Conservation (phyloP, 495 filamentous ascomycete species). For the Xanthoparmelia taractica region DNA sequence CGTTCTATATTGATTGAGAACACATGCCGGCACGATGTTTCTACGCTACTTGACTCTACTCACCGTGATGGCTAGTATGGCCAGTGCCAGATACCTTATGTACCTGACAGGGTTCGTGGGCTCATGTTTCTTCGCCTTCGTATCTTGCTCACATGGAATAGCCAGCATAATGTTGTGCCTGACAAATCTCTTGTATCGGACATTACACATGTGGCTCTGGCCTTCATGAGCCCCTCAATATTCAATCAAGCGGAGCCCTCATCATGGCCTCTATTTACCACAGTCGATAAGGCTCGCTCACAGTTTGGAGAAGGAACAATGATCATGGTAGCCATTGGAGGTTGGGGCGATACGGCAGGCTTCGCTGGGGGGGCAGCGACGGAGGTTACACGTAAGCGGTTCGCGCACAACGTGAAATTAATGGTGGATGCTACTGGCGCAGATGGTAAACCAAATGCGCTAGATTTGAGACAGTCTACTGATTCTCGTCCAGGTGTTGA, state of each 20-base stretch:
- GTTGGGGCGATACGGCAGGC: constrained; percentile 62
- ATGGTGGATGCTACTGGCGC: constrained; percentile 57
- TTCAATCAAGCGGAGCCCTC: constrained; percentile 50
- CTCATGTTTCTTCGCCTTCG: background rate
- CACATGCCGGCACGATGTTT: background rate
- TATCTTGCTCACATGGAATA: constrained; percentile 20
- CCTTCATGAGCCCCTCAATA: constrained; percentile 52
- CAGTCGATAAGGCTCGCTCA: constrained; percentile 47
- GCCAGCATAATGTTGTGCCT: constrained; percentile 48
- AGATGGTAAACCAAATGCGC: constrained; percentile 38
- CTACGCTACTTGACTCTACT: background rate
- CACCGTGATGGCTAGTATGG: background rate
- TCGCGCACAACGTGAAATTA: constrained; percentile 55
- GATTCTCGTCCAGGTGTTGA: constrained; percentile 40
- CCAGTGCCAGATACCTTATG: constrained; percentile 42
- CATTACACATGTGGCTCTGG: constrained; percentile 59
- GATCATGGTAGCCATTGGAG: constrained; percentile 63
- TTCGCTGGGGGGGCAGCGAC: constrained; percentile 53
- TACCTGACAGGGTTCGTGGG: constrained; percentile 49
- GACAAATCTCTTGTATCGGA: constrained; percentile 37
- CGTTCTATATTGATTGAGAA: background rate
- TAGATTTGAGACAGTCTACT: constrained; percentile 5
- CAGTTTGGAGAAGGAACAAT: constrained; percentile 53
- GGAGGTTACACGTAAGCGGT: constrained; percentile 44
- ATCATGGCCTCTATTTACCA: constrained; percentile 53